Percentiles rank a stretch among this genome's conserved stretches.
These are phyloP conservation scores for Solanum tarijense DNA, from an alignment of 257 asterid genomes.

Conservation along the genomic window DNA sequence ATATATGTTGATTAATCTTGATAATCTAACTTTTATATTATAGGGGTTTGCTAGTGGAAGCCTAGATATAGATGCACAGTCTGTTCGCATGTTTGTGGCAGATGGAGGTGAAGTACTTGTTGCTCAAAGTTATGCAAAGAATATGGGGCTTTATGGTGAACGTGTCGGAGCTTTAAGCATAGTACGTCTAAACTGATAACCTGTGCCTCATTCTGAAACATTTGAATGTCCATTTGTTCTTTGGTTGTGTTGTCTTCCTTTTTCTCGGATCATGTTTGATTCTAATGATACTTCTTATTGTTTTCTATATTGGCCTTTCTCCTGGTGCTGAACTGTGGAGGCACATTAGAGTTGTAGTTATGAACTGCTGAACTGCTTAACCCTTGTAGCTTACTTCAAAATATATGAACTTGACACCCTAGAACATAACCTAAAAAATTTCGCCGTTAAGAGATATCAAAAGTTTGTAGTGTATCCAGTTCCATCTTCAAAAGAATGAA, in stretches of 20 bases:
- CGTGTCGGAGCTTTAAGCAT: constrained; percentile 98
- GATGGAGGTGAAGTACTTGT: constrained; percentile 92
- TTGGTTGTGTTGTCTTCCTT: background rate
- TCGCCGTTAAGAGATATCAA: too few relatives aligned
- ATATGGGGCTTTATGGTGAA: constrained; percentile 98
- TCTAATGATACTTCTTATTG: background rate
- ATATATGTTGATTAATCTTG: background rate
- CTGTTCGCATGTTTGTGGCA: constrained; percentile 72
- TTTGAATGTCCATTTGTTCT: background rate
- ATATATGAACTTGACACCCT: background rate
- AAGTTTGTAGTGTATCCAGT: background rate
- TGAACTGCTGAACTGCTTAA: background rate
- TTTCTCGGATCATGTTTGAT: background rate
- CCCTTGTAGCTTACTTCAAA: background rate
- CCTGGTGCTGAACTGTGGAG: background rate
- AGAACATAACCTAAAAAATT: background rate
- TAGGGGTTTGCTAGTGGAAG: constrained; percentile 99
- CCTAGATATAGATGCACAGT: constrained; percentile 82
- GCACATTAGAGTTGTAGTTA: background rate
- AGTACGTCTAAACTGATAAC: constrained; percentile 34
- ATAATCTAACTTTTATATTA: background rate
- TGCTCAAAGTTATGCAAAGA: constrained; percentile 98
- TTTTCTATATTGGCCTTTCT: background rate
- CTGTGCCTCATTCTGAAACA: background rate
- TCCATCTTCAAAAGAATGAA: background rate